Evolutionary conservation across 2,329 filamentous ascomycete genomes (phyloP), one percentile per base, ranked within the genome.

Genomic region (Aspergillaceae sp.): DNA sequence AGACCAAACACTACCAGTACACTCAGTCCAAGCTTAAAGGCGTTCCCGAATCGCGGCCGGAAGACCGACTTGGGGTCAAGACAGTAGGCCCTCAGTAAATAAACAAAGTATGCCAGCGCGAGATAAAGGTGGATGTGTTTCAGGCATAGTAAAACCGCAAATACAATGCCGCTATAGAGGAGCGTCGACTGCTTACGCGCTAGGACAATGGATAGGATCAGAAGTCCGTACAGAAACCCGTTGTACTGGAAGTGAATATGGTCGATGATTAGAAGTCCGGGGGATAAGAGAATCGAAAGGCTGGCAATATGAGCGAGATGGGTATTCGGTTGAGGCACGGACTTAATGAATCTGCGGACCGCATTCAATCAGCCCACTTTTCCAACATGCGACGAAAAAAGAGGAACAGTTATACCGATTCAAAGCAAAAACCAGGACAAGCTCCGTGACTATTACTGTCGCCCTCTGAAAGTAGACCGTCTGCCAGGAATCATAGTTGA

Each of bases 171-270:
- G 56, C 89, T 92, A 40, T 75, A 73, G 8, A 97, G 76, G 32
- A 92, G 73, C 0, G 86, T 86, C 2, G 84, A 84, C 60, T 79
- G 80, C 56, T 83, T 80, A 43, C 87, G 82, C 5, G 89, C 88
- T 48, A 94, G 72, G 1, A 94, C 85, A 41, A 98, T 76, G 2
- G 92, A 97, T 45, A 91, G 75, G 34, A 97, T 79, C 43, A 98
- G 74, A 38, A 97, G 73, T 34, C 92, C 92, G 64, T 97, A 98
- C 69, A 98, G 81, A 69, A 90, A 89, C 36, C 92, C 91, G 72
- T 98, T 98, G 73, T 98, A 98, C 73, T 98, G 92, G 67, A 98
- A 98, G 67, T 96, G 90, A 53, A 96, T 91, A 65, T 98, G 92
- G 62, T 98, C 92, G 65, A 98, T 97, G 63, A 98, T 94, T 49